These are phyloP conservation scores for Pulveroboletus ravenelii DNA, from an alignment of 768 basidiomycete species.

Conservation along the genomic window DNA sequence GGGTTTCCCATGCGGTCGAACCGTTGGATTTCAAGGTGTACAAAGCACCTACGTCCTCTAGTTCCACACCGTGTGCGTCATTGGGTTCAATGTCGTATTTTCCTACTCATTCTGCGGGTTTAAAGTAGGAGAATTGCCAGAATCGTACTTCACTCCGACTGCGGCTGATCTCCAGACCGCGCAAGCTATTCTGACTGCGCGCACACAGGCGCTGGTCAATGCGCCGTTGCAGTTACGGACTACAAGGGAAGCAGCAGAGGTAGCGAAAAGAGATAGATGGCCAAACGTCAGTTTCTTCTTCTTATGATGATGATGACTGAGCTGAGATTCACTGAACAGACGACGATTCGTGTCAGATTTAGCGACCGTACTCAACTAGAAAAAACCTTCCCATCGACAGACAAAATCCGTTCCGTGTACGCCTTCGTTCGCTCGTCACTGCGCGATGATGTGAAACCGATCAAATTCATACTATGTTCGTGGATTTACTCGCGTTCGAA, in stretches of 20 bases:
- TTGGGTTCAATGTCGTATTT: background rate
- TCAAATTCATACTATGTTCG: constrained; percentile 83
- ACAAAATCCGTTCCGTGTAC: constrained; percentile 79
- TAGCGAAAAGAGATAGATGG: constrained; percentile 61
- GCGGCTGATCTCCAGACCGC: constrained; percentile 64
- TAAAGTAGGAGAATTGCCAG: constrained; percentile 51
- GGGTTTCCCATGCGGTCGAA: background rate
- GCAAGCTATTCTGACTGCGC: constrained; percentile 57
- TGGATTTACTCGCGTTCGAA: constrained; percentile 10
- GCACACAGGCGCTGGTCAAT: constrained; percentile 58
- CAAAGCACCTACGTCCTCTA: constrained; percentile 36
- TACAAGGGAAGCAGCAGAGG: constrained; percentile 56
- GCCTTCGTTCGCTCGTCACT: constrained; percentile 74
- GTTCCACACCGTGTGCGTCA: constrained; percentile 33
- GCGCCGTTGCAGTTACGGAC: constrained; percentile 68
- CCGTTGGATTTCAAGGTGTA: constrained; percentile 44
- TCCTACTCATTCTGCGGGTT: constrained; percentile 1
- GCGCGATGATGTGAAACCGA: constrained; percentile 67
- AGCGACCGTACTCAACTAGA: constrained; percentile 79
- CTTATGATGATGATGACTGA: background rate
- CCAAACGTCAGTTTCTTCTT: constrained; percentile 48
- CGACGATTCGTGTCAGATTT: constrained; percentile 78
- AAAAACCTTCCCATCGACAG: constrained; percentile 67
- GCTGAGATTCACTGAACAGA: constrained; percentile 45
- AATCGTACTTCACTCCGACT: constrained; percentile 72